Percentiles rank a stretch among this genome's conserved stretches.
These are phyloP conservation scores for Tetrahymena borealis DNA, from an alignment of 73 alveolate genomes.

Conservation along the genomic window DNA sequence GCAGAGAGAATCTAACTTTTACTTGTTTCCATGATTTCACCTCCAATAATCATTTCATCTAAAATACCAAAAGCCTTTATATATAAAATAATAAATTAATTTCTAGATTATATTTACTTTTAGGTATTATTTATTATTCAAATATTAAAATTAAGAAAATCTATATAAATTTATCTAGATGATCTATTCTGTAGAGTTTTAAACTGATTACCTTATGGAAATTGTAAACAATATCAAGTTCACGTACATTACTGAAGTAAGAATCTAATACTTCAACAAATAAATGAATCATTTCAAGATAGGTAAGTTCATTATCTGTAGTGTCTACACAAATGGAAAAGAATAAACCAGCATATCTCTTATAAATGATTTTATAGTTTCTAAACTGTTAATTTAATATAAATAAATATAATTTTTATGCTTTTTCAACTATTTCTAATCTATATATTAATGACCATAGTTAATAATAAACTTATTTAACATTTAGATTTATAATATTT, in stretches of 20 bases:
- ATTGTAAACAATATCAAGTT: slow-evolving; percentile 96
- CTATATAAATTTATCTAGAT: neutral
- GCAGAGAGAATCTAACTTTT: slow-evolving; percentile 28
- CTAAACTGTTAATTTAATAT: slow-evolving; percentile 44
- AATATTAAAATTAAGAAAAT: too few relatives aligned
- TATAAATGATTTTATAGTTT: slow-evolving; percentile 83
- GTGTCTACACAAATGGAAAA: slow-evolving; percentile 94
- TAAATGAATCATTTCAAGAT: slow-evolving; percentile 90
- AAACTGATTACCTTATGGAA: slow-evolving; percentile 81
- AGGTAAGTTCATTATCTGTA: slow-evolving; percentile 94
- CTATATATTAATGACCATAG: too few relatives aligned
- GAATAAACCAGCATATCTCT: slow-evolving; percentile 95
- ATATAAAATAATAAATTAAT: too few relatives aligned
- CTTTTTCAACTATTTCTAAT: too few relatives aligned
- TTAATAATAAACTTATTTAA: too few relatives aligned
- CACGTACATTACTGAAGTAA: slow-evolving; percentile 98
- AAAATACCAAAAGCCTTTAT: slow-evolving; percentile 92
- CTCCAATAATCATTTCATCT: slow-evolving; percentile 94
- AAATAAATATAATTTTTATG: neutral
- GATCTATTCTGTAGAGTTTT: neutral
- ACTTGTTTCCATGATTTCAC: slow-evolving; percentile 85
- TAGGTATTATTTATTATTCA: too few relatives aligned
- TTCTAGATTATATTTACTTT: too few relatives aligned
- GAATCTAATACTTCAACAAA: slow-evolving; percentile 93
- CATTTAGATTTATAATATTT: too few relatives aligned